Base-by-base conservation (phyloP, 495 filamentous ascomycete species). In the Aspergillus nanangensis region DNA sequence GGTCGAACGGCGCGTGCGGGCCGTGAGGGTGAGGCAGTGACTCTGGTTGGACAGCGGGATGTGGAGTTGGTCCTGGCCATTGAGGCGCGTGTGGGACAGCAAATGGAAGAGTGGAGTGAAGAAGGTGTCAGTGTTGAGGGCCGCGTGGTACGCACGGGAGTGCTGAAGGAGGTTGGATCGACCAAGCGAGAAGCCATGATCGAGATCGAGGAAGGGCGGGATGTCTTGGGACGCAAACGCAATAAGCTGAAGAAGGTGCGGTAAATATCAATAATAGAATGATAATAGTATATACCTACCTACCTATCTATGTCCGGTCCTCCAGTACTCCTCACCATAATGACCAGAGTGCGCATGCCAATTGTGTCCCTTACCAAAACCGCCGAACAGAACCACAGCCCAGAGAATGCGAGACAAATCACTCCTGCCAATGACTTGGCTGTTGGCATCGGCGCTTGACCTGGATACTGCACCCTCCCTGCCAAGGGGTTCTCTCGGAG, bases 1-100 rank as follows among this genome's bases (percentile, higher is more conserved):
- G 93, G 93, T 57, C 84, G 93, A 56, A 99, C 93, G 9, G 93
- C 94, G 7, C 80, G 93, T 75, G 93, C 93, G 5, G 93, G 94
- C 0, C 76, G 87, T 34, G 70, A 65, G 20, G 93, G 93, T 58
- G 83, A 88, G 45, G 82, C 84, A 2, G 82, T 96, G 13, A 96
- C 90, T 11, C 77, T 99, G 46, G 82, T 99, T 2, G 93, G 91
- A 19, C 92, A 96, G 74, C 72, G 90, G 46, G 93, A 97, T 61
- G 88, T 96, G 2, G 77, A 86, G 51, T 75, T 96, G 5, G 79
- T 97, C 14, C 72, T 90, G 38, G 87, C 86, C 5, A 96, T 97
- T 48, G 93, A 99, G 70, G 70, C 78, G 45, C 72, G 93, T 8
- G 86, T 95, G 1, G 90, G 89, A 7, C 66, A 73, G 32, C 76